A percentile compares a stretch with the other conserved stretches of the same genome.
Conservation (phyloP, 495 filamentous ascomycete species). For the Gamarada debralockiae region DNA sequence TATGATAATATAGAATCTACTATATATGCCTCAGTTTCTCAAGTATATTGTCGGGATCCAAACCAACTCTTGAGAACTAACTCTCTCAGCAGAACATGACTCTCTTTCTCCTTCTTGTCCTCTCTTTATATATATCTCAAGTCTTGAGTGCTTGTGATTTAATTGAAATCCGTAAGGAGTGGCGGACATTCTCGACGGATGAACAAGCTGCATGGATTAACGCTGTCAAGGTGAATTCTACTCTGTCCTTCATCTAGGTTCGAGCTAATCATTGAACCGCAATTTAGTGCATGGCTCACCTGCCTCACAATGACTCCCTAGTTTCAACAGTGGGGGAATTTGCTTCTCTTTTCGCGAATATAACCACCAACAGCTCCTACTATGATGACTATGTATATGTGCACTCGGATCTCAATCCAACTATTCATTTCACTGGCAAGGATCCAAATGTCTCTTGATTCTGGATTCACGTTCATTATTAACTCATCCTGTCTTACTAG, state of each 20-base stretch:
- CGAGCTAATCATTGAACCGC: not conserved
- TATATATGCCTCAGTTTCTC: too few relatives aligned
- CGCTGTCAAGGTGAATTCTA: not conserved
- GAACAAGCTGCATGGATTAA: not conserved
- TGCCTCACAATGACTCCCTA: not conserved
- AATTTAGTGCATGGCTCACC: not conserved
- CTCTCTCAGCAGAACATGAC: not conserved
- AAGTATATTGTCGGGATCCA: too few relatives aligned
- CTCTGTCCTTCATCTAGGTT: not conserved
- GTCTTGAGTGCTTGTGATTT: not conserved
- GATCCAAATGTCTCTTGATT: not conserved
- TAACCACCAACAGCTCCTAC: not conserved
- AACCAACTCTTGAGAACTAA: too few relatives aligned
- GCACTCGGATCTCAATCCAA: not conserved
- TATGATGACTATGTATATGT: not conserved
- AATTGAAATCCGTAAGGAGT: not conserved
- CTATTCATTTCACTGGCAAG: not conserved
- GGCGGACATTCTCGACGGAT: not conserved
- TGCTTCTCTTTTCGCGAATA: not conserved
- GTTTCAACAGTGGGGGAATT: not conserved
- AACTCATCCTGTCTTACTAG: not conserved
- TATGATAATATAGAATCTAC: too few relatives aligned
- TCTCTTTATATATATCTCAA: not conserved
- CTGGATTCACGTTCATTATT: not conserved
- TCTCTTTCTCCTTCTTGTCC: not conserved